These are phyloP conservation scores for Saccharomycopsis sp. DNA, from an alignment of 805 yeast species.

Conservation along the genomic window DNA sequence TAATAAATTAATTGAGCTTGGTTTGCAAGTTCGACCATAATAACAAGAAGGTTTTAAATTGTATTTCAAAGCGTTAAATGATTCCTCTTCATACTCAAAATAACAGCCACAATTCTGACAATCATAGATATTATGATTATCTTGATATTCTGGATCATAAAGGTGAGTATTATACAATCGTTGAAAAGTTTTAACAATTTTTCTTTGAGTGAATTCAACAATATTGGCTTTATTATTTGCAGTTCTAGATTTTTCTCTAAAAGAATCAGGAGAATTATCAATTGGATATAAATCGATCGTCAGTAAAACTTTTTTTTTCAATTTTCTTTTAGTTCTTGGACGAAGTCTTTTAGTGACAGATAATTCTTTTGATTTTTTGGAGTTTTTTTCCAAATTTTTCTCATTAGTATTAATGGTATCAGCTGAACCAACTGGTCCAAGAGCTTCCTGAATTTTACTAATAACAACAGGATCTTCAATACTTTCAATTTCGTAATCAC, in stretches of 20 bases:
- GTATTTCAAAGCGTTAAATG: conserved; percentile 2
- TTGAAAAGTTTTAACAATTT: conserved; percentile 20
- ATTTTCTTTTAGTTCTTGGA: conserved; percentile 6
- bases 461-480: not conserved
- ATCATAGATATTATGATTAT: conserved; percentile 19
- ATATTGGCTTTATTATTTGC: not conserved
- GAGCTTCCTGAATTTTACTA: not conserved
- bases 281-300: conserved; percentile 15
- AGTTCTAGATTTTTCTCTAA: conserved; percentile 14
- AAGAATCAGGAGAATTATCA: conserved; percentile 16
- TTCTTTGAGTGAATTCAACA: conserved; percentile 27
- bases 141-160: conserved; percentile 15
- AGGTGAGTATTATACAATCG: conserved; percentile 17
- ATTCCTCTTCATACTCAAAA: conserved; percentile 15
- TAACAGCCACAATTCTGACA: conserved; percentile 25
- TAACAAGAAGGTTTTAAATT: not conserved
- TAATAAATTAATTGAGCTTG: conserved; percentile 1
- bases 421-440: not conserved
- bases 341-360: not conserved
- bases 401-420: not conserved
- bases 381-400: not conserved
- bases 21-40: not conserved
- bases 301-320: not conserved
- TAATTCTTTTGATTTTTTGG: not conserved
- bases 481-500: not conserved